phyloP scores from a whole-genome alignment of 352 stramenopile species.

The Pythium scleroteichum region DNA sequence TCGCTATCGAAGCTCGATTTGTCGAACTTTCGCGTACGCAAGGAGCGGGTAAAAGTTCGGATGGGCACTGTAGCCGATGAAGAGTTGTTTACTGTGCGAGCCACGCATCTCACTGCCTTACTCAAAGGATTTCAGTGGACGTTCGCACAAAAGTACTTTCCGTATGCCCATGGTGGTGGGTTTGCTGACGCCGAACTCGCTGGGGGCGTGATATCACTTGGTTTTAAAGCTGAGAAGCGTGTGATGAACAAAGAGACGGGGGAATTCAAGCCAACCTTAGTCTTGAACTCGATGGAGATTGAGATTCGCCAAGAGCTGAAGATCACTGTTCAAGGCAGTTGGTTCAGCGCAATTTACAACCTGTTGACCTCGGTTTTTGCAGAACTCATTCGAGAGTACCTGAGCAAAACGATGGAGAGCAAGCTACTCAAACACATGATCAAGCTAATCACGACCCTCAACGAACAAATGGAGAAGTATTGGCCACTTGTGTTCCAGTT shows the following conservation, averaged over 20 bases:
- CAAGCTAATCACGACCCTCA: constrained; percentile 78
- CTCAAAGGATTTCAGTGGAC: constrained; percentile 87
- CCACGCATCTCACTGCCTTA: constrained; percentile 70
- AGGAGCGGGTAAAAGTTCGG: constrained; percentile 82
- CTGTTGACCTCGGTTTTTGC: constrained; percentile 76
- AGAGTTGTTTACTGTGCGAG: constrained; percentile 77
- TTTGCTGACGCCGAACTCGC: constrained; percentile 69
- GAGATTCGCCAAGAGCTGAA: constrained; percentile 85
- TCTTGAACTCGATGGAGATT: constrained; percentile 82
- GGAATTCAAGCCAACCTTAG: constrained; percentile 70
- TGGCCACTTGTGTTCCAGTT: constrained; percentile 85
- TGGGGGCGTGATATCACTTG: constrained; percentile 73
- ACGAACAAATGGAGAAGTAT: constrained; percentile 85
- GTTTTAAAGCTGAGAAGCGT: constrained; percentile 82
- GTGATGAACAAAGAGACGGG: constrained; percentile 55
- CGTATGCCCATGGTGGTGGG: constrained; percentile 81
- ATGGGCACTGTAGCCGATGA: constrained; percentile 81
- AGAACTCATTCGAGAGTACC: constrained; percentile 77
- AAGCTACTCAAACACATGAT: constrained; percentile 85
- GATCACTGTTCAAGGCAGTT: constrained; percentile 79
- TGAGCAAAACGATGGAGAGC: constrained; percentile 83
- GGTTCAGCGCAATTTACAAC: constrained; percentile 88
- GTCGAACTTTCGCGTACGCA: constrained; percentile 82
- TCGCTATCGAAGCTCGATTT: constrained; percentile 79
- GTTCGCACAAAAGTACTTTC: constrained; percentile 85